Evolutionary conservation across 169 alveolate species (phyloP).

Genomic region (Babesia bigemina): DNA sequence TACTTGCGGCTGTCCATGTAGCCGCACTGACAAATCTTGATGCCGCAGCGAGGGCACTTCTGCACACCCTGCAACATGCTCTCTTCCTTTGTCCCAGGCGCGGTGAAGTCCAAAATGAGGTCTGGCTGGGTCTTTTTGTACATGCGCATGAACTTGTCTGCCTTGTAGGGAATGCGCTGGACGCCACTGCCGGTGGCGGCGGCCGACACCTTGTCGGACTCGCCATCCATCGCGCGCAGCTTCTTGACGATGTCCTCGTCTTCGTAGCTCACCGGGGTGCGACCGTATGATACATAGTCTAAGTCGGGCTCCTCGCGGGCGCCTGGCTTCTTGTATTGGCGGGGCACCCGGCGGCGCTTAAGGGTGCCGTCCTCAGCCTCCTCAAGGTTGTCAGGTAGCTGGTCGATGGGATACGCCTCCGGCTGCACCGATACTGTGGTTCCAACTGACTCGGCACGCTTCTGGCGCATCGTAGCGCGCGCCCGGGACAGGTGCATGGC

Average conservation of each 20-base stretch:
- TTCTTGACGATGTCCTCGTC: conserved; percentile 67
- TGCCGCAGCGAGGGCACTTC: conserved; percentile 69
- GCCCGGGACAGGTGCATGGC: conserved; percentile 37
- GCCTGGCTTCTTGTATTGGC: conserved; percentile 49
- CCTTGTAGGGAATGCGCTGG: conserved; percentile 53
- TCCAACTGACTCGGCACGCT: conserved; percentile 11
- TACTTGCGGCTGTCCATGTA: conserved; percentile 50
- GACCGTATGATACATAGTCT: conserved; percentile 40
- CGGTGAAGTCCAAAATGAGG: conserved; percentile 51
- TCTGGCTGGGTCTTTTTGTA: conserved; percentile 67
- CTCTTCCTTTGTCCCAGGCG: conserved; percentile 55
- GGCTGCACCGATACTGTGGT: conserved; percentile 42
- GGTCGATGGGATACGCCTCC: conserved; percentile 63
- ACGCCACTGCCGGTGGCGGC: conserved; percentile 40
- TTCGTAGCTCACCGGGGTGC: conserved; percentile 50
- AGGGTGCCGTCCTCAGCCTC: conserved; percentile 64
- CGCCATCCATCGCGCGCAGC: conserved; percentile 57
- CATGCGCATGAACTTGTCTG: conserved; percentile 65
- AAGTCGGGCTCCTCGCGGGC: conserved; percentile 32
- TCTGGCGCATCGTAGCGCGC: conserved; percentile 17
- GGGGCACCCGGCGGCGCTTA: conserved; percentile 21
- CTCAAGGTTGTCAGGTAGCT: conserved; percentile 63
- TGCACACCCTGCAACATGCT: conserved; percentile 58
- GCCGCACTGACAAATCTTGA: conserved; percentile 69
- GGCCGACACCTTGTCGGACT: conserved; percentile 6